Percentiles rank a stretch among this genome's conserved stretches.
Evolutionary conservation across 1,284 basidiomycete species (phyloP).

Genomic region (Meripilus lineatus): DNA sequence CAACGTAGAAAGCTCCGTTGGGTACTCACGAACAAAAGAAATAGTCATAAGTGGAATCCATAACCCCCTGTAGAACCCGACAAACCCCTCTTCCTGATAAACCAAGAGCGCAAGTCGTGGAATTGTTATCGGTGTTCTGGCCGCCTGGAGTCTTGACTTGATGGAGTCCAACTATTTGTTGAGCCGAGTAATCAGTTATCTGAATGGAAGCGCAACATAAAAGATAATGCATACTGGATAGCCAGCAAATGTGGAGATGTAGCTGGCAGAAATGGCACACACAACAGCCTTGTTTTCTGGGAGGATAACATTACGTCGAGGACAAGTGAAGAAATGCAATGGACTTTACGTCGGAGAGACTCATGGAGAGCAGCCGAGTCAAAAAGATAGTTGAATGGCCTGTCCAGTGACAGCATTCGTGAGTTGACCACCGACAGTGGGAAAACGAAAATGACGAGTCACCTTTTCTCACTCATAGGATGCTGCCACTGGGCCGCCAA

Average conservation of each 20-base stretch:
- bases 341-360: constrained; percentile 53
- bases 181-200: not conserved
- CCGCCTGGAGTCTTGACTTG: constrained; percentile 88
- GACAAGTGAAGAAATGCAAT: constrained; percentile 8
- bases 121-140: constrained; percentile 70
- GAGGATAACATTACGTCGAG: constrained; percentile 12
- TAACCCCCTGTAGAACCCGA: constrained; percentile 87
- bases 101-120: constrained; percentile 69
- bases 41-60: constrained; percentile 96
- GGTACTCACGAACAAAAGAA: constrained; percentile 80
- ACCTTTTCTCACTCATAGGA: constrained; percentile 82
- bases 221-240: constrained; percentile 58
- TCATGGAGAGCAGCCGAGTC: constrained; percentile 59
- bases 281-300: constrained; percentile 78
- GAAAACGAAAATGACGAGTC: constrained; percentile 10
- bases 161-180: constrained; percentile 72
- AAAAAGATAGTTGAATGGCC: constrained; percentile 57
- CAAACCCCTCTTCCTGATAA: constrained; percentile 87
- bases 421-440: constrained; percentile 9
- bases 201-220: not conserved
- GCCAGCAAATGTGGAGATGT: constrained; percentile 78
- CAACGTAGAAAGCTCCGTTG: not conserved
- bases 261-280: constrained; percentile 77
- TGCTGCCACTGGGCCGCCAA: constrained; percentile 48
- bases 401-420: constrained; percentile 25